Evolutionary conservation across 1,284 basidiomycete species (phyloP), one percentile per base, ranked within the genome.

Genomic region (Papiliotrema fonsecae): DNA sequence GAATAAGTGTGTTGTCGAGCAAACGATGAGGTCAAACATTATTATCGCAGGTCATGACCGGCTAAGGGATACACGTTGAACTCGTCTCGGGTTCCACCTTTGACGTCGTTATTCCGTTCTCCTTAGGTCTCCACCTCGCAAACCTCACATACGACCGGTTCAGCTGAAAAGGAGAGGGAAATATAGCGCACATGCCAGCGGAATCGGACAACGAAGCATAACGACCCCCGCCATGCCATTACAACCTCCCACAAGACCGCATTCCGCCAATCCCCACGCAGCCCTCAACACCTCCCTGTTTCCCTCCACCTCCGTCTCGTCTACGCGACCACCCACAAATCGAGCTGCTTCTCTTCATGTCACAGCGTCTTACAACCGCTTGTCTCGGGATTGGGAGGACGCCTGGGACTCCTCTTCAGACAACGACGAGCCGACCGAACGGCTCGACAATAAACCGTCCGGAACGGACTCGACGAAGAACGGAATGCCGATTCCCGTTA

Each of bases 321-420:
- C 49, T 27, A 38, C 51, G 6, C 34, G 30, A 13, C 27, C 46
- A 18, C 42, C 32, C 22, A 31, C 46, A 4, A 47, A 41, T 30
- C 13, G 45, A 32, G 11, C 26, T 28, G 22, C n/a, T n/a, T 28
- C 40, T 42, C 37, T 26, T 14, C 44, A 22, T 24, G n/a, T 22
- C 18, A 14, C 19, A 22, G 37, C 44, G 27, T 4, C 30, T 22
- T 19, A 44, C 13, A 30, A 32, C 19, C 28, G 40, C 10, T 10
- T 27, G 27, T 35, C 45, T 9, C 39, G 80, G 19, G 83, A 85
- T 58, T 86, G 84, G 49, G 88, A 92, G 58, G 88, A 92, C 68
- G 88, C 84, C 39, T 92, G 89, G 88, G 88, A 92, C 75, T 86
- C 84, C 59, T 79, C 79, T 48, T 90, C 88, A 3, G 88, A 91